Percentiles rank a stretch among this genome's conserved stretches.
Conservation (phyloP, 108 stramenopile species). For the Nitzschia sp. region DNA sequence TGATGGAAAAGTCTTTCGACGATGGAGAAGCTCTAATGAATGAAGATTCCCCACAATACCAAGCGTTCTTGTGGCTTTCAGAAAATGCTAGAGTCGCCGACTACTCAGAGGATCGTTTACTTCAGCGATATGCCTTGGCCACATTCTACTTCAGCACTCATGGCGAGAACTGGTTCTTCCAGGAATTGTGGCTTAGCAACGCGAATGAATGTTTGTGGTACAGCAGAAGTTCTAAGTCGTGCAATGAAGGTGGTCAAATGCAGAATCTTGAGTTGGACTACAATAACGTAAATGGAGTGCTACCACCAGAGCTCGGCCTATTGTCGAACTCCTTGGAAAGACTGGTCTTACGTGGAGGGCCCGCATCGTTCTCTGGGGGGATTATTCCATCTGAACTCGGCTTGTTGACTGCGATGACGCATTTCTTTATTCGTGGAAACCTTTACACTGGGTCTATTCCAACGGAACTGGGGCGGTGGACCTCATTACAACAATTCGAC, state of each 20-base stretch:
- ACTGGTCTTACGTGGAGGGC: conserved; percentile 21
- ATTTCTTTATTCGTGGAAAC: conserved; percentile 38
- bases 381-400: conserved; percentile 57
- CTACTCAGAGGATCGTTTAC: conserved; percentile 11
- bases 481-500: conserved; percentile 33
- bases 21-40: conserved; percentile 28
- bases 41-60: conserved; percentile 21
- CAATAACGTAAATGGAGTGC: conserved; percentile 32
- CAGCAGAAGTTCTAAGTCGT: conserved; percentile 8
- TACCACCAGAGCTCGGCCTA: conserved; percentile 33
- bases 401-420: conserved; percentile 33
- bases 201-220: conserved; percentile 39
- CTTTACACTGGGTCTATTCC: conserved; percentile 45
- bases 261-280: conserved; percentile 26
- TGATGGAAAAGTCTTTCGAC: conserved; percentile 27
- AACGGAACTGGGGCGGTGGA: conserved; percentile 41
- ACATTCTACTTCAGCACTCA: conserved; percentile 42
- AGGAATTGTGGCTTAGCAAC: conserved; percentile 22
- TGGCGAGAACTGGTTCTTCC: conserved; percentile 42
- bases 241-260: conserved; percentile 3
- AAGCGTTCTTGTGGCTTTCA: conserved; percentile 30
- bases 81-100: neutral
- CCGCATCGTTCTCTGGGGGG: conserved; percentile 17
- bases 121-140: conserved; percentile 40
- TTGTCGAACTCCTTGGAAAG: conserved; percentile 25